A percentile compares a stretch with the other conserved stretches of the same genome.
These are phyloP conservation scores for Cyclotella sp. DNA, from an alignment of 108 stramenopile species.

Conservation along the genomic window DNA sequence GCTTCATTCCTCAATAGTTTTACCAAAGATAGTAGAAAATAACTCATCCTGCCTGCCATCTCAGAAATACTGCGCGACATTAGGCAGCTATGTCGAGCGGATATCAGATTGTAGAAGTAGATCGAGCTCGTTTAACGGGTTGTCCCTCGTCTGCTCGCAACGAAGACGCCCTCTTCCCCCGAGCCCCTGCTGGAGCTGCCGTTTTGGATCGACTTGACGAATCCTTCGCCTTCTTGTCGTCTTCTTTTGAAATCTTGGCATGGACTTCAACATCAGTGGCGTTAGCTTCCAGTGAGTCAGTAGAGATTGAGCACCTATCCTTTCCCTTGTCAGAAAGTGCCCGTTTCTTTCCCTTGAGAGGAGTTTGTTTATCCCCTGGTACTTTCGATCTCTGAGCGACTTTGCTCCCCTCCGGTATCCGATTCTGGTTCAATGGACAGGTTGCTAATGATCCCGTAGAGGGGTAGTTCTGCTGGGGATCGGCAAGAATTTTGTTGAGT, in stretches of 20 bases:
- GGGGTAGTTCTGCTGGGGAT: neutral
- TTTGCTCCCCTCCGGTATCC: neutral
- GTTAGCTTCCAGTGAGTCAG: constrained; percentile 4
- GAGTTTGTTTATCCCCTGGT: constrained; percentile 8
- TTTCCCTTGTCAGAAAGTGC: constrained; percentile 25
- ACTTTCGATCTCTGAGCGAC: constrained; percentile 31
- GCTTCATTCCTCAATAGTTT: neutral
- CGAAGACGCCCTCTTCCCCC: constrained; percentile 30
- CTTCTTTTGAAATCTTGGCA: constrained; percentile 47
- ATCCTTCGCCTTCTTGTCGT: constrained; percentile 26
- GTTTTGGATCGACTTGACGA: constrained; percentile 28
- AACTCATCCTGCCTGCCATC: too few species aligned
- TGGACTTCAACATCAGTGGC: constrained; percentile 40
- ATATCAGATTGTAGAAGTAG: constrained; percentile 5
- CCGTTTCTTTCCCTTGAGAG: constrained; percentile 18
- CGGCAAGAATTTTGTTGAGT: constrained; percentile 20
- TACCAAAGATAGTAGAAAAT: neutral
- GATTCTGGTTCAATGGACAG: neutral
- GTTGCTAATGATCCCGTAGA: neutral
- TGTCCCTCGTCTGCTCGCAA: constrained; percentile 18
- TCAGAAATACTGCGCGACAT: too few species aligned
- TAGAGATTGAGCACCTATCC: constrained; percentile 2
- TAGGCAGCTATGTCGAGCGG: neutral
- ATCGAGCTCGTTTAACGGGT: constrained; percentile 19
- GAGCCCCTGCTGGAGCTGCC: constrained; percentile 5